Conservation (phyloP, 2,329 filamentous ascomycete genomes). For the Aspergillus ruber region DNA sequence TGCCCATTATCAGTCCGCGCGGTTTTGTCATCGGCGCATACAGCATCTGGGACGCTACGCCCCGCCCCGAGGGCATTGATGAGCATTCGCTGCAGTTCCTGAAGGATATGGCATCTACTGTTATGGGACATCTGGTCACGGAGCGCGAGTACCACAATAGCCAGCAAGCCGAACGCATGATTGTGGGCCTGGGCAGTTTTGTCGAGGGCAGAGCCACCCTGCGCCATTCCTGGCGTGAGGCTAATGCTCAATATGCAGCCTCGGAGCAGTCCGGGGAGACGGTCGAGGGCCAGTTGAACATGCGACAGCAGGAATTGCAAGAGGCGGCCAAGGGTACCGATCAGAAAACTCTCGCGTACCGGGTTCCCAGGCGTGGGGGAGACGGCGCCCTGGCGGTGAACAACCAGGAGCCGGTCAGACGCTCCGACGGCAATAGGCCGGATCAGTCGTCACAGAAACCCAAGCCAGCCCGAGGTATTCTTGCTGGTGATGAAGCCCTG, state of each 20-base stretch:
- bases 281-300: constrained; percentile 14
- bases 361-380: not conserved
- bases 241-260: constrained; percentile 8
- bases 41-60: constrained; percentile 50
- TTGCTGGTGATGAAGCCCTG: not conserved
- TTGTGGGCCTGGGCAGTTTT: constrained; percentile 48
- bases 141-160: constrained; percentile 47
- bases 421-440: not conserved
- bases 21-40: constrained; percentile 54
- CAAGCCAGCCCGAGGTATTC: no score
- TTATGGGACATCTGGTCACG: constrained; percentile 55
- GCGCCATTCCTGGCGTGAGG: constrained; percentile 17
- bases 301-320: constrained; percentile 12
- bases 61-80: constrained; percentile 24
- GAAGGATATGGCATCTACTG: constrained; percentile 49
- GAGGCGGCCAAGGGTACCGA: not conserved
- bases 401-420: not conserved
- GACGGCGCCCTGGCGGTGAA: not conserved
- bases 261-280: constrained; percentile 6
- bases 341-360: not conserved
- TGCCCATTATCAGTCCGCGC: constrained; percentile 52
- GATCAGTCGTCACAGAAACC: not conserved
- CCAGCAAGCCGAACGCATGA: constrained; percentile 50
- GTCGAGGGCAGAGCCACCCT: constrained; percentile 40
- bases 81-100: constrained; percentile 47